Percentiles rank a stretch among this genome's conserved stretches.
Conservation (phyloP, 305 asterid species). For the Fraxinus latifolia region DNA sequence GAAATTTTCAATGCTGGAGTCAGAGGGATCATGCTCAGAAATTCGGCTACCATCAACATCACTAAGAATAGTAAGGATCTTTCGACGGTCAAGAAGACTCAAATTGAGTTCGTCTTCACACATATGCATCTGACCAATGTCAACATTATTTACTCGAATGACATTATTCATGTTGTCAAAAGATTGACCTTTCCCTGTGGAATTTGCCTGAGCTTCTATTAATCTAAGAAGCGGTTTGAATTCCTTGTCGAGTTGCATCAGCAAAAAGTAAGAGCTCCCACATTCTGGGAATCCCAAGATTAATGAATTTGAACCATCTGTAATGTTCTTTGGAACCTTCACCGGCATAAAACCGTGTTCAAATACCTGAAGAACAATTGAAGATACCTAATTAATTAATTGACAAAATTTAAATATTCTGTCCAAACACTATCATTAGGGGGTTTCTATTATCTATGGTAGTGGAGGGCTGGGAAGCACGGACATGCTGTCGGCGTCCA, state of each 20-base stretch:
- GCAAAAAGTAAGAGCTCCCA: conserved; percentile 79
- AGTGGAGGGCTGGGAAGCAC: background rate
- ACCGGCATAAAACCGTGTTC: conserved; percentile 68
- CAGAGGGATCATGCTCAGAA: conserved; percentile 52
- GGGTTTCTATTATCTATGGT: background rate
- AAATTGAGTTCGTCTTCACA: conserved; percentile 75
- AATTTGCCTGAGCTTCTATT: conserved; percentile 71
- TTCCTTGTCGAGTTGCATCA: conserved; percentile 90
- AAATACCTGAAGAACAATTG: conserved; percentile 61
- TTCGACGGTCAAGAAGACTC: conserved; percentile 66
- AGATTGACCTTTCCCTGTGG: conserved; percentile 57
- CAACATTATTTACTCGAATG: conserved; percentile 62
- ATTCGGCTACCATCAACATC: conserved; percentile 38
- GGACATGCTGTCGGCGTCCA: too few species aligned
- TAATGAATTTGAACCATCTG: conserved; percentile 66
- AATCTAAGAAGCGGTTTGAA: conserved; percentile 84
- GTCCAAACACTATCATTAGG: conserved; percentile 6
- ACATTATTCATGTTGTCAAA: conserved; percentile 61
- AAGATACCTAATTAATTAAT: conserved; percentile 19
- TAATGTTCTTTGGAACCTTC: conserved; percentile 69
- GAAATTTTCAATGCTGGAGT: conserved; percentile 45
- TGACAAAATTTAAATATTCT: conserved; percentile 2
- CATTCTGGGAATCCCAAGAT: conserved; percentile 94
- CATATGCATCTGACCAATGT: conserved; percentile 70
- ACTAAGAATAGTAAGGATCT: conserved; percentile 42